Evolutionary conservation across 2,329 filamentous ascomycete species (phyloP).

Genomic region (Trichophyton mentagrophytes): DNA sequence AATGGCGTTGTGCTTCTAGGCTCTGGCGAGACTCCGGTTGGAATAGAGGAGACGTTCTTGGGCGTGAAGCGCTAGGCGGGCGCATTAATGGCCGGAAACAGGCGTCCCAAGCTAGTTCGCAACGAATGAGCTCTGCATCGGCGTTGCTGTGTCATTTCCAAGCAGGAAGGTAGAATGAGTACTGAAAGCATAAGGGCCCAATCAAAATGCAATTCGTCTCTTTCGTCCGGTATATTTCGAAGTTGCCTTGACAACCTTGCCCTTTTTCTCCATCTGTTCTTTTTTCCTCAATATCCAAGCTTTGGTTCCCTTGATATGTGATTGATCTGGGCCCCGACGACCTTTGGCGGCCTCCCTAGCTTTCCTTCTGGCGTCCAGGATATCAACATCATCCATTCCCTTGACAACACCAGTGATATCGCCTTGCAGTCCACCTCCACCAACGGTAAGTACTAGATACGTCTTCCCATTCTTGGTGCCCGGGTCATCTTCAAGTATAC

Average conservation of each 20-base stretch:
- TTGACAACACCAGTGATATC: constrained; percentile 86
- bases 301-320: constrained; percentile 37
- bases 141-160: background rate
- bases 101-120: too few species aligned
- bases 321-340: constrained; percentile 38
- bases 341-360: constrained; percentile 31
- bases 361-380: constrained; percentile 55
- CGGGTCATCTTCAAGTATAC: constrained; percentile 86
- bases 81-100: too few species aligned
- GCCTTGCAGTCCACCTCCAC: constrained; percentile 49
- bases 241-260: constrained; percentile 80
- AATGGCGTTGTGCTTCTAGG: background rate
- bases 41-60: background rate
- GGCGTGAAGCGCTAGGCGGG: background rate
- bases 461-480: constrained; percentile 94
- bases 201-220: constrained; percentile 62
- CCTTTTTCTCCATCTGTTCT: constrained; percentile 84
- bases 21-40: background rate
- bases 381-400: constrained; percentile 77
- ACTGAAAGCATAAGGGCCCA: background rate
- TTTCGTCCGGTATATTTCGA: constrained; percentile 93
- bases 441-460: constrained; percentile 90
- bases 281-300: constrained; percentile 52
- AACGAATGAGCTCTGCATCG: background rate
- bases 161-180: background rate